Evolutionary conservation across 768 basidiomycete species (phyloP), one percentile per base, ranked within the genome.

Genomic region (Ramaria sp.): DNA sequence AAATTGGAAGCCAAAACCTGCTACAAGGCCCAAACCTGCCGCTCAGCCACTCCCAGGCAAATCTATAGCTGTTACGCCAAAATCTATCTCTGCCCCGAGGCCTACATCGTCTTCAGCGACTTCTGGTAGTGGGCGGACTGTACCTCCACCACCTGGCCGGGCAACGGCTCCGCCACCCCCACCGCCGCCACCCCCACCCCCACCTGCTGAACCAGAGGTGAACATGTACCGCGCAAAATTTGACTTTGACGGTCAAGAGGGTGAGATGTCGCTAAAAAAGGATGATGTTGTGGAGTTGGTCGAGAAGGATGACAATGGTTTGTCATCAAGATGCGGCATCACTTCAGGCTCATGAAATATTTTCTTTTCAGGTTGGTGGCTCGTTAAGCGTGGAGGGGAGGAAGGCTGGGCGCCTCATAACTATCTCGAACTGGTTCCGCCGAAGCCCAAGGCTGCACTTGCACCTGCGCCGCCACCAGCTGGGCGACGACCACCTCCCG

Each of bases 351-450:
- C 49, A 41, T 27, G 41, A 7, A 27, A 9, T n/a, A 52, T 22
- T 12, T 28, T 22, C 36, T 51, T 28, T 3, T 5, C 48, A 69
- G 71, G 95, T 2, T 99, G 96, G 96, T 98, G 96, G 95, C 75
- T 96, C 30, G 85, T 97, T 55, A 88, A 85, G 75, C 91, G 86
- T 68, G 77, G 75, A 50, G 78, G 78, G 2, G 69, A 71, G 16
- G 92, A 97, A 65, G 96, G 91, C 13, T 99, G 94, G 93, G 91
- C 94, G 18, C 96, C 96, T 1, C 83, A 85, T 60, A 93, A 91
- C 66, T 96, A 93, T 63, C 81, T 95, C 6, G 93, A 96, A 65
- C 75, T 85, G 32, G 78, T 85, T 4, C 82, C 83, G 16, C 78
- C 78, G 20, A 81, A 78, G 59, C 76, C 81, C 2, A 80, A 79